A percentile compares a stretch with the other conserved stretches of the same genome.
phyloP scores from a whole-genome alignment of 2,329 filamentous ascomycete species.

The Akanthomyces muscarius region DNA sequence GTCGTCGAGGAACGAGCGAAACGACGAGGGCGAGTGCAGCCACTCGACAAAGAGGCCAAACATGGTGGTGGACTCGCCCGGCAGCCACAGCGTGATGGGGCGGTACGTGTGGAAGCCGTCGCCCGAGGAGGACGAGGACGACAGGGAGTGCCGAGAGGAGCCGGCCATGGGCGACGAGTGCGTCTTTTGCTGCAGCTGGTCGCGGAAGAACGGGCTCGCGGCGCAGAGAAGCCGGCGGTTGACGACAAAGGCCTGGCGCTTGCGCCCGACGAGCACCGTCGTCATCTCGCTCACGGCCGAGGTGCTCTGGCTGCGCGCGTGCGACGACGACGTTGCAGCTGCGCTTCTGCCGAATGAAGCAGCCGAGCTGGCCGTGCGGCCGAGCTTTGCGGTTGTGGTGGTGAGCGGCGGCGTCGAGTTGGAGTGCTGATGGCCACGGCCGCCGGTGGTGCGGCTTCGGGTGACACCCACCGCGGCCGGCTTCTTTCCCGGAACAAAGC shows the following conservation, averaged over 20 bases:
- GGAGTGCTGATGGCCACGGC: not conserved
- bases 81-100: slow-evolving; percentile 37
- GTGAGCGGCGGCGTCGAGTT: not conserved
- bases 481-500: not conserved
- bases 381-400: not conserved
- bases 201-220: slow-evolving; percentile 45
- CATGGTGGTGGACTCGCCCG: slow-evolving; percentile 47
- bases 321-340: not conserved
- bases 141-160: slow-evolving; percentile 9
- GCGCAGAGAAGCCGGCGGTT: slow-evolving; percentile 44
- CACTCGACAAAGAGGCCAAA: slow-evolving; percentile 52
- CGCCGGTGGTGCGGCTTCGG: not conserved
- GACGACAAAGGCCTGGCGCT: slow-evolving; percentile 38
- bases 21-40: slow-evolving; percentile 44
- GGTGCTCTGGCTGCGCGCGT: slow-evolving; percentile 3
- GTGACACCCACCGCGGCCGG: not conserved
- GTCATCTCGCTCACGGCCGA: slow-evolving; percentile 22
- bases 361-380: too few relatives aligned
- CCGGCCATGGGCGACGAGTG: not conserved
- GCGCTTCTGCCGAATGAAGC: not conserved
- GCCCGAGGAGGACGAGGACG: not conserved
- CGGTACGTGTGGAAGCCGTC: slow-evolving; percentile 20
- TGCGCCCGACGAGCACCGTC: slow-evolving; percentile 41
- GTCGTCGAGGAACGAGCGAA: slow-evolving; percentile 41
- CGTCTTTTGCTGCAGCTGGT: slow-evolving; percentile 36